phyloP scores from a whole-genome alignment of 371 early-diverging fungal species.

The Mucor piriformis region DNA sequence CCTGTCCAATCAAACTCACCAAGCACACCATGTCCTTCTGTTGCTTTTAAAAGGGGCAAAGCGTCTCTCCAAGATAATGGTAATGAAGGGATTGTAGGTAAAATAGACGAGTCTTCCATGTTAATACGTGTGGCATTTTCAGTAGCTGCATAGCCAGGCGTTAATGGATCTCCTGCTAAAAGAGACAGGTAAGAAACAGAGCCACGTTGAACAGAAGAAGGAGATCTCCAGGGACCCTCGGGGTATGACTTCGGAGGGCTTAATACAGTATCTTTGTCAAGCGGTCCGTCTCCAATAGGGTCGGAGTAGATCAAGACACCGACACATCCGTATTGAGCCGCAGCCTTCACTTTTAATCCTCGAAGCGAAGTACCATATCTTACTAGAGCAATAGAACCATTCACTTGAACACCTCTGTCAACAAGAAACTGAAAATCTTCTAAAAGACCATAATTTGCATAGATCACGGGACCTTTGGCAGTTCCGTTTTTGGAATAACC shows the following conservation, averaged over 20 bases:
- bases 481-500: constrained; percentile 64
- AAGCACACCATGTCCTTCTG: constrained; percentile 48
- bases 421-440: constrained; percentile 62
- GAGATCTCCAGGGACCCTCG: constrained; percentile 68
- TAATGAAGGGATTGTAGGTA: constrained; percentile 69
- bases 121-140: constrained; percentile 57
- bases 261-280: constrained; percentile 11
- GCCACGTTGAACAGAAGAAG: constrained; percentile 69
- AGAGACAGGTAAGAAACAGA: constrained; percentile 56
- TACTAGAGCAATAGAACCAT: constrained; percentile 63
- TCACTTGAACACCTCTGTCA: constrained; percentile 48
- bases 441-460: constrained; percentile 68
- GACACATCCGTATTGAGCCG: constrained; percentile 58
- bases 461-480: constrained; percentile 62
- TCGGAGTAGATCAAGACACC: constrained; percentile 69
- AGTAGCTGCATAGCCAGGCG: constrained; percentile 65
- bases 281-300: constrained; percentile 63
- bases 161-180: constrained; percentile 68
- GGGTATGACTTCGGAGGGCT: constrained; percentile 63
- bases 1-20: constrained; percentile 54
- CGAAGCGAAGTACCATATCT: constrained; percentile 67
- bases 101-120: constrained; percentile 44
- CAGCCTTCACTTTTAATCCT: constrained; percentile 67
- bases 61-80: constrained; percentile 74
- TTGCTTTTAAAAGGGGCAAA: constrained; percentile 56